Base-by-base conservation (phyloP, 768 basidiomycete genomes). In the Imleria badia region DNA sequence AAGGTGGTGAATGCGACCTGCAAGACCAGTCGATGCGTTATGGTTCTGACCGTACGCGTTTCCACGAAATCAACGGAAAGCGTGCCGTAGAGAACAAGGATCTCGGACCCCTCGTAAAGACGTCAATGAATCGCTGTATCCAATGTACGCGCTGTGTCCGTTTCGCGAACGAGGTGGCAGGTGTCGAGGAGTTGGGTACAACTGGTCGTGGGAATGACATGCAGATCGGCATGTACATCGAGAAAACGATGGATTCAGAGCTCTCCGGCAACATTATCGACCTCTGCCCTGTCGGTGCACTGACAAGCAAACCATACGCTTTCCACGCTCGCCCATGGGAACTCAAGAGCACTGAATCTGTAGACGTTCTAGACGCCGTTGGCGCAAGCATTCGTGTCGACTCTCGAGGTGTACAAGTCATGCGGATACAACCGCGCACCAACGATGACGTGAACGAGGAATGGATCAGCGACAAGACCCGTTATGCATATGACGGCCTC, bases 21-120 rank as follows among this genome's bases (percentile, higher is more conserved):
- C 96, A 98, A 77, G 96, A 98, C 75, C 96, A 98, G 73, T 96
- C 96, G 14, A 98, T 98, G 94, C 89, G 96, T 50, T 99, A 98
- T 67, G 97, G 97, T 39, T 90, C 95, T 8, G 97, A 99, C 76
- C 89, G 97, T 56, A 89, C 93, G 1, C 88, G 97, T 41, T 98
- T 98, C 84, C 97, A 98, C 76, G 97, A 99, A 75, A 92, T 98
- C 46, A 84, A 92, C 3, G 97, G 97, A 62, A 98, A 98, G 74
- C 93, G 97, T 51, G 97, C 97, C 0, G 91, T 96, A 17, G 96
- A 98, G 75, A 89, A 99, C 81, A 99, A 99, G 78, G 89, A 98
- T 69, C 81, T 99, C 26, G 97, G 97, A 1, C 97, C 97, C 8
- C 83, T 99, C 42, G 94, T 99, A 70, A 98, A 98, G 80, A 98